Evolutionary conservation across 2,329 filamentous ascomycete species (phyloP).

Genomic region (Exophiala viscosa): DNA sequence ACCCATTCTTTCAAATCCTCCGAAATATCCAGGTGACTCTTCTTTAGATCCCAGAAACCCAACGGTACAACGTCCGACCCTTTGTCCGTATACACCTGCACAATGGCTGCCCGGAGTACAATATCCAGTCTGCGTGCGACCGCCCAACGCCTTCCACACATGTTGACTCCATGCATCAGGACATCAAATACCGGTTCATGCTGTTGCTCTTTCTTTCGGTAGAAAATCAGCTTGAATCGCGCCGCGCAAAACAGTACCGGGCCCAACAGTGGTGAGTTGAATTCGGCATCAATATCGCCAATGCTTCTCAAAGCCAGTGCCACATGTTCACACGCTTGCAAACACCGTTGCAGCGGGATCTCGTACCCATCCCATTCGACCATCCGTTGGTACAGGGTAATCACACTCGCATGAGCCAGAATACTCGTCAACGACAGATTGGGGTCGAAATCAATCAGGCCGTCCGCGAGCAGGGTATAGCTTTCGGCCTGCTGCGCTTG

Average conservation of each 20-base stretch:
- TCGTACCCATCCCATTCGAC: constrained; percentile 16
- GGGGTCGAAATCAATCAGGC: constrained; percentile 27
- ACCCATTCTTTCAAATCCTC: constrained; percentile 27
- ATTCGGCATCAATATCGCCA: constrained; percentile 26
- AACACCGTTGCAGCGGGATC: constrained; percentile 20
- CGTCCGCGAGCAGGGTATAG: constrained; percentile 27
- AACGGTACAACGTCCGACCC: constrained; percentile 3
- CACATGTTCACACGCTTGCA: constrained; percentile 25
- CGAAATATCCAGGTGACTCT: constrained; percentile 25
- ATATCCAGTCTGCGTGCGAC: constrained; percentile 25
- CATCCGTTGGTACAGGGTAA: constrained; percentile 25
- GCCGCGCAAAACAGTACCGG: constrained; percentile 23
- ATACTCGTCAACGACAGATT: constrained; percentile 25
- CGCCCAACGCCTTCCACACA: constrained; percentile 28
- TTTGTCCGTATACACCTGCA: constrained; percentile 19
- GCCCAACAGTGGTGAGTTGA: constrained; percentile 24
- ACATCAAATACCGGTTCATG: constrained; percentile 25
- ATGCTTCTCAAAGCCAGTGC: constrained; percentile 22
- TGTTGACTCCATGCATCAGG: constrained; percentile 29
- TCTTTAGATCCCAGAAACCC: constrained; percentile 20
- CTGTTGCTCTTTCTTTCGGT: constrained; percentile 7
- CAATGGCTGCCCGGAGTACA: constrained; percentile 25
- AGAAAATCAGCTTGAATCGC: constrained; percentile 25
- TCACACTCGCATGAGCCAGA: constrained; percentile 22
- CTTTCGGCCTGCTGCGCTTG: constrained; percentile 18